These are phyloP conservation scores for Biscogniauxia marginata DNA, from an alignment of 2,329 filamentous ascomycete species.

Conservation along the genomic window DNA sequence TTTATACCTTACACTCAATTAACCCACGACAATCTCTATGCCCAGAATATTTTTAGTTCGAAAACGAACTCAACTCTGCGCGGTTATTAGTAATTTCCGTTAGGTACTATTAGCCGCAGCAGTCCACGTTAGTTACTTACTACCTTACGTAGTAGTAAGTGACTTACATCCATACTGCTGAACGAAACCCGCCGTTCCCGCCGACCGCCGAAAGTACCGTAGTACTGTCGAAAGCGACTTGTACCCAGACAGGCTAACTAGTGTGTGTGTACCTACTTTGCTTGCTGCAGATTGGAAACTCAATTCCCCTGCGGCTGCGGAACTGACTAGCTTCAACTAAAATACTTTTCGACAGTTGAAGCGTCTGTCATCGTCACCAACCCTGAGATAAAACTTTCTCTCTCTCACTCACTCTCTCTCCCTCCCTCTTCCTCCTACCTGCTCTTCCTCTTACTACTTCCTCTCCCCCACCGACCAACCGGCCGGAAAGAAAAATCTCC, in stretches of 20 bases:
- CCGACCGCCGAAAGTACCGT: not conserved
- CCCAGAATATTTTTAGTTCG: not conserved
- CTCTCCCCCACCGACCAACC: not conserved
- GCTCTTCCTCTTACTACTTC: not conserved
- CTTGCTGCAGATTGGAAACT: constrained; percentile 12
- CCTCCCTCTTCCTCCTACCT: not conserved
- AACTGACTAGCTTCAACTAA: constrained; percentile 12
- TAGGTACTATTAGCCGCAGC: constrained; percentile 14
- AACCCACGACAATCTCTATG: too few species aligned
- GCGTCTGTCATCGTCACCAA: constrained; percentile 17
- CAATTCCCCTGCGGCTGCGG: constrained; percentile 22
- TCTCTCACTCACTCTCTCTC: not conserved
- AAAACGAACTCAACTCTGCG: constrained; percentile 3
- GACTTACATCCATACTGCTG: too few species aligned
- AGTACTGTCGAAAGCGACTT: not conserved
- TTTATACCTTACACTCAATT: too few species aligned
- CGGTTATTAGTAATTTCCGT: constrained; percentile 8
- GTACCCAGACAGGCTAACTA: too few species aligned
- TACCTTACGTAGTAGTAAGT: not conserved
- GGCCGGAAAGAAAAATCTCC: constrained; percentile 13
- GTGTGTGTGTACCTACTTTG: not conserved
- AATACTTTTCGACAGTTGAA: constrained; percentile 8
- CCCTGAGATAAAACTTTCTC: constrained; percentile 21
- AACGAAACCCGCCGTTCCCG: not conserved
- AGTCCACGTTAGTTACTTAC: constrained; percentile 2